These are phyloP conservation scores for Saccharomyces hybrid DNA, from an alignment of 1,139 yeast genomes.

Conservation along the genomic window DNA sequence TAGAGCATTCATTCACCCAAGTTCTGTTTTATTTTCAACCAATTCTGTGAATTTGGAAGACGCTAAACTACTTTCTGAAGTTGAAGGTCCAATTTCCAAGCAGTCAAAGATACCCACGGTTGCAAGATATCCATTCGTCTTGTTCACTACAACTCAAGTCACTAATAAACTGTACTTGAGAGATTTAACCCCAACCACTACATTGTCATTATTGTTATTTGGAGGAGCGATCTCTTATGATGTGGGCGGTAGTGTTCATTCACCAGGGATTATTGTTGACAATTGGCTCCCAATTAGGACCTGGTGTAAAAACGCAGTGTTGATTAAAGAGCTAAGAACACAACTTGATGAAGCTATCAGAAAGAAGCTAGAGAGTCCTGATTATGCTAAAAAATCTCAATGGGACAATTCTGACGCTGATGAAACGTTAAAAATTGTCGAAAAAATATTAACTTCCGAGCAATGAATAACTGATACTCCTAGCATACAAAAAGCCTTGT, in stretches of 20 bases:
- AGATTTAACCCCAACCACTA: constrained; percentile 71
- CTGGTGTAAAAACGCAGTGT: constrained; percentile 90
- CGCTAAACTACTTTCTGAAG: constrained; percentile 29
- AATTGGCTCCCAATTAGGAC: constrained; percentile 78
- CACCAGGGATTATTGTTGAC: constrained; percentile 65
- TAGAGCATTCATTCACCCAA: constrained; percentile 77
- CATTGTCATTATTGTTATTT: constrained; percentile 64
- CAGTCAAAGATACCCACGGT: constrained; percentile 23
- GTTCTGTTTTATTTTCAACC: constrained; percentile 53
- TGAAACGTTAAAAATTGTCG: constrained; percentile 34
- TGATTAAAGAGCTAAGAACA: constrained; percentile 59
- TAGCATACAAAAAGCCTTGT: background rate
- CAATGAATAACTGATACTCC: background rate
- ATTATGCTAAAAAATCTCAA: constrained; percentile 15
- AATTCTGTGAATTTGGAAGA: constrained; percentile 33
- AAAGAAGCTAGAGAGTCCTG: constrained; percentile 42
- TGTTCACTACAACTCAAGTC: constrained; percentile 48
- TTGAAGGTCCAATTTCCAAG: constrained; percentile 35
- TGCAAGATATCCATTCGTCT: constrained; percentile 47
- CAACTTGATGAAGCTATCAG: constrained; percentile 63
- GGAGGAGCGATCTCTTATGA: constrained; percentile 76
- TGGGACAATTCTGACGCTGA: constrained; percentile 18
- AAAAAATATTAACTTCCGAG: constrained; percentile 27
- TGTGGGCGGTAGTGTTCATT: constrained; percentile 39
- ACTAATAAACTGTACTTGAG: constrained; percentile 65